These are phyloP conservation scores for Rhodotorula sp. DNA, from an alignment of 1,284 basidiomycete species.

Conservation along the genomic window DNA sequence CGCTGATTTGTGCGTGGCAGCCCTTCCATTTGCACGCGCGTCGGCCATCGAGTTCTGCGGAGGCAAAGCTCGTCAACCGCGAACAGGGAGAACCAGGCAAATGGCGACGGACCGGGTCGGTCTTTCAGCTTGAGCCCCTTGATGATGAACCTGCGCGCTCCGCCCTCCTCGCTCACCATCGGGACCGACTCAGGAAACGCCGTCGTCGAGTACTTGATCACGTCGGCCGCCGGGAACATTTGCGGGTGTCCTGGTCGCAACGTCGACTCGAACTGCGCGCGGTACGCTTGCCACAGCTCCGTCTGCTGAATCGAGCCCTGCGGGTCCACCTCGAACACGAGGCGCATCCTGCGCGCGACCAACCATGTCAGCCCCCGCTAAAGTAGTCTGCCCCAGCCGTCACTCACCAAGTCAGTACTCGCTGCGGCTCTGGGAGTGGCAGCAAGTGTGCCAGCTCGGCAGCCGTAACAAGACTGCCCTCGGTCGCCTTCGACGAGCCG, in stretches of 20 bases:
- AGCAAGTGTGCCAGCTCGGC: constrained; percentile 57
- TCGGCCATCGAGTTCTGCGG: constrained; percentile 13
- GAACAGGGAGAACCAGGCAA: not conserved
- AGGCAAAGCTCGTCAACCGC: not conserved
- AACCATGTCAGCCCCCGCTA: not conserved
- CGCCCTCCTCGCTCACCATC: constrained; percentile 67
- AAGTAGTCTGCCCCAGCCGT: not conserved
- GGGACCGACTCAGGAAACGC: constrained; percentile 76
- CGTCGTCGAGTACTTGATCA: constrained; percentile 77
- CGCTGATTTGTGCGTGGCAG: constrained; percentile 3
- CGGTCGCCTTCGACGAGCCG: not conserved
- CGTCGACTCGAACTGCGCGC: constrained; percentile 55
- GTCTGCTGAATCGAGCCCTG: constrained; percentile 61
- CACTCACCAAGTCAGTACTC: constrained; percentile 64
- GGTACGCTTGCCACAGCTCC: constrained; percentile 77
- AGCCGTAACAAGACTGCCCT: constrained; percentile 6
- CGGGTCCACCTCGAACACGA: constrained; percentile 68
- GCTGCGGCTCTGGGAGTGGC: constrained; percentile 48
- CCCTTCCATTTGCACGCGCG: constrained; percentile 18
- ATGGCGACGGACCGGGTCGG: constrained; percentile 11
- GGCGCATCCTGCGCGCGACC: constrained; percentile 64
- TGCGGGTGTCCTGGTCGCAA: constrained; percentile 55
- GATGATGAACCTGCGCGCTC: constrained; percentile 70
- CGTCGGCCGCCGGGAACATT: constrained; percentile 73
- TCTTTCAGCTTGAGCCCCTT: constrained; percentile 63